phyloP scores from a whole-genome alignment of 139 green algal genomes.

The Tetradesmus lagerheimii region DNA sequence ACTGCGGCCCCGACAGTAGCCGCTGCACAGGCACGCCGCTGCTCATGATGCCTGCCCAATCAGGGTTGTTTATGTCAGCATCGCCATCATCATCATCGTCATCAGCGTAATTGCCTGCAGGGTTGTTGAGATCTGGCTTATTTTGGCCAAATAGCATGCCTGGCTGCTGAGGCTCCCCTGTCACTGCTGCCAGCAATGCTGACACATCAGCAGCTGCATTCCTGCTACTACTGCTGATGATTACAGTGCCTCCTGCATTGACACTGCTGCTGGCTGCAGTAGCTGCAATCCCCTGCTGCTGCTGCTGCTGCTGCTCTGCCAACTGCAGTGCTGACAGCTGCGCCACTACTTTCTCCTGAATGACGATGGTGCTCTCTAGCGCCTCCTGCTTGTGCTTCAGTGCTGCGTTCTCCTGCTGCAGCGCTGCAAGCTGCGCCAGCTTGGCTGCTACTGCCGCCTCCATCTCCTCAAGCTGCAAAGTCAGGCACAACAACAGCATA shows the following conservation, averaged over 20 bases:
- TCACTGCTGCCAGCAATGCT: neutral
- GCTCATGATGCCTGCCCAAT: neutral
- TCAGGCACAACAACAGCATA: neutral
- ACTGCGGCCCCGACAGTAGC: neutral
- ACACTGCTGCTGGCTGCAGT: neutral
- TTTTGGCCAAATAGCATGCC: too few relatives aligned
- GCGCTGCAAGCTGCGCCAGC: neutral
- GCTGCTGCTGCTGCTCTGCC: conserved; percentile 13
- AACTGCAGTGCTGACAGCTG: neutral
- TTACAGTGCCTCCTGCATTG: neutral
- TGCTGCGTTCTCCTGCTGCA: neutral
- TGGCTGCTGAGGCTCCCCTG: neutral
- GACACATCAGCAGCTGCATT: neutral
- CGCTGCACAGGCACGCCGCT: neutral
- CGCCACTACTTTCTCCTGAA: neutral
- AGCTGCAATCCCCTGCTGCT: neutral
- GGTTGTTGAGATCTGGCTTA: neutral
- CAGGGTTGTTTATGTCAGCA: neutral
- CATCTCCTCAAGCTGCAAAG: conserved; percentile 4
- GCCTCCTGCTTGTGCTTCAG: conserved; percentile 7
- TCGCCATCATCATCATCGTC: neutral
- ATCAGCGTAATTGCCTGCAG: neutral
- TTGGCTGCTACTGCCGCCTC: conserved; percentile 1
- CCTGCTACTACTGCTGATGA: neutral
- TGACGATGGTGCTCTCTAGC: neutral